phyloP scores from a whole-genome alignment of 2,329 filamentous ascomycete species.

The Metarhizium robertsii region DNA sequence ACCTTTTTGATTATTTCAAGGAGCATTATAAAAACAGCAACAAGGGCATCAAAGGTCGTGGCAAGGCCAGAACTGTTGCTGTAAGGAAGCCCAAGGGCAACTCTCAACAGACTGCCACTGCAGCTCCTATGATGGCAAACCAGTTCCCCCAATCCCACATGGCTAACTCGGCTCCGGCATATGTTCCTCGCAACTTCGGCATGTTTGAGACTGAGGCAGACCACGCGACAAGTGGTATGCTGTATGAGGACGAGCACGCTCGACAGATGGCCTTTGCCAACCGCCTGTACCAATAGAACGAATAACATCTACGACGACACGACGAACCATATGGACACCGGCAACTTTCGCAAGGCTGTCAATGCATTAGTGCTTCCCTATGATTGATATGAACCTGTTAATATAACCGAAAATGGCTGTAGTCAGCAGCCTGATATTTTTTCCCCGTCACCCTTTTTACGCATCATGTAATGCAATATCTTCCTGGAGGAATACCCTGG shows the following conservation, averaged over 20 bases:
- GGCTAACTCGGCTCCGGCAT: slow-evolving; percentile 20
- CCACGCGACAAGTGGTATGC: slow-evolving; percentile 19
- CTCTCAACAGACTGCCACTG: slow-evolving; percentile 11
- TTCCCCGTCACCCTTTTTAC: background rate
- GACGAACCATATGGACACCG: background rate
- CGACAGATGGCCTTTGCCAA: slow-evolving; percentile 32
- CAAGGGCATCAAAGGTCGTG: slow-evolving; percentile 94
- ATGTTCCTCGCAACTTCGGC: slow-evolving; percentile 27
- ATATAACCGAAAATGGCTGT: background rate
- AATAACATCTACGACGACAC: slow-evolving; percentile 7
- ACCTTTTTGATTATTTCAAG: slow-evolving; percentile 77
- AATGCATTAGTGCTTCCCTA: background rate
- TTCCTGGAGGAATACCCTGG: background rate
- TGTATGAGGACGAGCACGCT: slow-evolving; percentile 36
- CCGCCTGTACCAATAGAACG: slow-evolving; percentile 29
- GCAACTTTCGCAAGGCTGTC: background rate
- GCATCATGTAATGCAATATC: background rate
- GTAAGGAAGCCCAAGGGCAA: slow-evolving; percentile 20
- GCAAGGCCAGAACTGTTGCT: slow-evolving; percentile 66
- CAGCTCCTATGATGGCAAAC: slow-evolving; percentile 19
- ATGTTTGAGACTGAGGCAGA: slow-evolving; percentile 38
- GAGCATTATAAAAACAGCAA: slow-evolving; percentile 95
- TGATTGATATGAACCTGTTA: slow-evolving; percentile 1
- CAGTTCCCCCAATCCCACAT: slow-evolving; percentile 15
- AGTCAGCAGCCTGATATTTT: background rate